Base-by-base conservation (phyloP, 768 basidiomycete genomes). In the Trichaptum fuscoviolaceum region DNA sequence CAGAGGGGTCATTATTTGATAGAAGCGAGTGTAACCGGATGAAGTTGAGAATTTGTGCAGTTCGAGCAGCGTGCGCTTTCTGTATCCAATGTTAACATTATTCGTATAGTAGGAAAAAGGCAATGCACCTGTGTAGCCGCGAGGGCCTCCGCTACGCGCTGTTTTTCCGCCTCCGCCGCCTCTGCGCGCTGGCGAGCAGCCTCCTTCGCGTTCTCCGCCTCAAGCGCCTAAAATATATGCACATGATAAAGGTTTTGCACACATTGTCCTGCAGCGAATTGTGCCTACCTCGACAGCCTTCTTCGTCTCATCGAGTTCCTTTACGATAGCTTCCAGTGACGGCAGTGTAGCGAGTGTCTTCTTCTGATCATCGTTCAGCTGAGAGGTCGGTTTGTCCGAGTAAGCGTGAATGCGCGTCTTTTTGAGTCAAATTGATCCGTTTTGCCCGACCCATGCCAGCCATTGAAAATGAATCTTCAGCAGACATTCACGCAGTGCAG, bases 321-420 rank as follows among this genome's bases (percentile, higher is more conserved):
- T 93, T 70, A 88, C 84, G 57, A 88, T 81, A 10, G 88, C 91
- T 72, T 96, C 93, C 24, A 96, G 80, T 7, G 82, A 80, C 10
- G 94, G 85, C 58, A 96, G 85, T 20, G 85, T 87, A 69, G 86
- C 90, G 64, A 95, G 71, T 1, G 84, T 81, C 35, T 88, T 86
- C 69, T 84, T 90, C 78, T 97, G 95, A 76, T 96, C 95, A 57
- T 94, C 92, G 69, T 96, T 93, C 64, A 96, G 84, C 72, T 90
- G 89, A 65, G 88, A 87, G 2, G 83, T 75, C 27, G 87, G 86
- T 23, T 84, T 88, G 2, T 85, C 71, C 34, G 89, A 84, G 74
- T 96, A 95, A 12, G 80, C 77, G 61, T 87, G 80, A 81, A 93
- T 85, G 68, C 94, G 87, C 68, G 83, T 81, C 95, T 96, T 61